Conservation (phyloP, 164 flowering plant species). For the Liquidambar formosana region DNA sequence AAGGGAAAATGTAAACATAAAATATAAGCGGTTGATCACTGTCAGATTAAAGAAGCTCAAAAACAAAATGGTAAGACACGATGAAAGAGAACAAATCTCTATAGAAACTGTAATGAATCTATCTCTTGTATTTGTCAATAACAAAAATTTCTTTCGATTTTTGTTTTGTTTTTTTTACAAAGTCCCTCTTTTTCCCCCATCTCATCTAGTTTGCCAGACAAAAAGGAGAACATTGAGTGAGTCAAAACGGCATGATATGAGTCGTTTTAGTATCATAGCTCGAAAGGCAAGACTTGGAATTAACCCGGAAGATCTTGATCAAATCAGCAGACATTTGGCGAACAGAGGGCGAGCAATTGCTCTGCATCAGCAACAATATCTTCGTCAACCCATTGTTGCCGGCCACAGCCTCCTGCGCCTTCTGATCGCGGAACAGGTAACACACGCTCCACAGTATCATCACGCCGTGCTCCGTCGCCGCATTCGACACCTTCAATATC, state of each 20-base stretch:
- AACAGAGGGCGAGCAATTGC: conserved; percentile 66
- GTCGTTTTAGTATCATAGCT: conserved; percentile 78
- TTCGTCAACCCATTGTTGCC: conserved; percentile 74
- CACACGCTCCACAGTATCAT: conserved; percentile 81
- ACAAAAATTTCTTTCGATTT: neutral
- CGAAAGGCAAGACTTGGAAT: conserved; percentile 55
- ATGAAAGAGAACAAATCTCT: too few species aligned
- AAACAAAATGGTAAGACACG: too few species aligned
- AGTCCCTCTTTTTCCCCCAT: neutral
- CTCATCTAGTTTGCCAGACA: neutral
- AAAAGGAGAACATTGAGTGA: neutral
- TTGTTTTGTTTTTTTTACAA: neutral
- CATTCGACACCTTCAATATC: conserved; percentile 61
- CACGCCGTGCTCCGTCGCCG: conserved; percentile 78
- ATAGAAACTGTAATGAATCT: too few species aligned
- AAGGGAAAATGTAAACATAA: too few species aligned
- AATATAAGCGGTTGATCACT: too few species aligned
- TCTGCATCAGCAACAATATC: conserved; percentile 83
- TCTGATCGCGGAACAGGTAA: conserved; percentile 50
- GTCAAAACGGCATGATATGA: conserved; percentile 87
- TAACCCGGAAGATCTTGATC: conserved; percentile 62
- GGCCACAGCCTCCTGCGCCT: conserved; percentile 58
- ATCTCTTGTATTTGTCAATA: too few species aligned
- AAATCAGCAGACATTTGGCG: conserved; percentile 72
- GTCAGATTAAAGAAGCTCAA: too few species aligned